A percentile compares a stretch with the other conserved stretches of the same genome.
These are phyloP conservation scores for Avena insularis DNA, from an alignment of 176 grass and related monocot species.

Conservation along the genomic window DNA sequence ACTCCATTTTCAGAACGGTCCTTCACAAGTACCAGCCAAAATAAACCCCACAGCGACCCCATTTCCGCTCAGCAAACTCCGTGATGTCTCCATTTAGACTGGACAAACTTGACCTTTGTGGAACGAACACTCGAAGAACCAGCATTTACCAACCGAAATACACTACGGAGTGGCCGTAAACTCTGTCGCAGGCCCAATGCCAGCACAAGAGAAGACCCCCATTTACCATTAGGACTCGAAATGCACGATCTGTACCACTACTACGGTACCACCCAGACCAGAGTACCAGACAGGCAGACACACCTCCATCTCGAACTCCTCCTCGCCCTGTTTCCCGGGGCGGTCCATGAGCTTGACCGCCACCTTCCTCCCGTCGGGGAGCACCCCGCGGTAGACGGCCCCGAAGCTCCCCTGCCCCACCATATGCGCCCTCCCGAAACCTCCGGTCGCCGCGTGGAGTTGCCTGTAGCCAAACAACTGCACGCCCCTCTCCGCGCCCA, in stretches of 20 bases:
- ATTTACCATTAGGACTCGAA: conserved; percentile 32
- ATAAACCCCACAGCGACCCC: conserved; percentile 25
- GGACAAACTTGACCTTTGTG: conserved; percentile 20
- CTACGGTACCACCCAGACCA: background rate
- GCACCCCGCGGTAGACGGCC: conserved; percentile 82
- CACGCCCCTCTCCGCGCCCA: conserved; percentile 56
- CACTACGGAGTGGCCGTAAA: background rate
- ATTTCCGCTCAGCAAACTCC: conserved; percentile 18
- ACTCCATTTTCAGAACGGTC: conserved; percentile 26
- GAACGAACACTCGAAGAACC: conserved; percentile 26
- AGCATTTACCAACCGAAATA: background rate
- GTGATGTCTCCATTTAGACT: conserved; percentile 33
- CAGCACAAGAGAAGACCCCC: background rate
- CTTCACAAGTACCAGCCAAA: conserved; percentile 16
- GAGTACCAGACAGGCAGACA: background rate
- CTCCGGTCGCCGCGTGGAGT: conserved; percentile 75
- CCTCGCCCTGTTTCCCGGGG: conserved; percentile 91
- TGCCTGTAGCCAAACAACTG: conserved; percentile 86
- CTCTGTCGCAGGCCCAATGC: background rate
- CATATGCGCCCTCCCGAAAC: conserved; percentile 75
- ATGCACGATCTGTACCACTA: conserved; percentile 22
- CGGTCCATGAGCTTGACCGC: conserved; percentile 98
- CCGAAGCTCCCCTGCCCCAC: conserved; percentile 98
- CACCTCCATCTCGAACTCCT: conserved; percentile 99
- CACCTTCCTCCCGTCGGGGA: conserved; percentile 85